Conservation (phyloP, 768 basidiomycete species). For the Macrolepiota albuminosa region DNA sequence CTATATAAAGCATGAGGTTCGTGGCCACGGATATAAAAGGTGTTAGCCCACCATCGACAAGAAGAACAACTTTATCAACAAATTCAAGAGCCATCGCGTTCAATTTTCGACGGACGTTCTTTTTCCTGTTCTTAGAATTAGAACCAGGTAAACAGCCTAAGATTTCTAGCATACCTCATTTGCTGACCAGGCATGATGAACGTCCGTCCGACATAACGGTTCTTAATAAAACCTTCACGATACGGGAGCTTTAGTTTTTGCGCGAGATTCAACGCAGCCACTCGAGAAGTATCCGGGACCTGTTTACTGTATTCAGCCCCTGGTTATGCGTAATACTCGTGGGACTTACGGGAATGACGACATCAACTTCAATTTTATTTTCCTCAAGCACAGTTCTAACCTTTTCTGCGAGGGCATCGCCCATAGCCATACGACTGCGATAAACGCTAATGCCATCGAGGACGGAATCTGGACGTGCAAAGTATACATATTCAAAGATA, state of each 20-base stretch:
- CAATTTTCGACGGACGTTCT: constrained; percentile 92
- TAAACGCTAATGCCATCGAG: constrained; percentile 97
- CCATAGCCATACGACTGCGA: constrained; percentile 99
- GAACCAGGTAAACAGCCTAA: background rate
- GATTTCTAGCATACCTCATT: constrained; percentile 54
- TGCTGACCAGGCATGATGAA: constrained; percentile 99
- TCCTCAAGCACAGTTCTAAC: constrained; percentile 69
- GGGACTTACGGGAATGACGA: constrained; percentile 83
- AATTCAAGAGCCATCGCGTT: constrained; percentile 99
- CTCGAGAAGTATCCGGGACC: constrained; percentile 96
- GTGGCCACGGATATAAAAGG: background rate
- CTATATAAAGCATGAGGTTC: constrained; percentile 33
- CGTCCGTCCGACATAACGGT: constrained; percentile 95
- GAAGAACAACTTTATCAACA: constrained; percentile 81
- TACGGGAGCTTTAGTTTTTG: constrained; percentile 89
- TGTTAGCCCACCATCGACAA: constrained; percentile 78
- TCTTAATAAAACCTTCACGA: constrained; percentile 98
- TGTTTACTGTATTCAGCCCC: constrained; percentile 18
- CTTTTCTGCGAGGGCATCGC: constrained; percentile 88
- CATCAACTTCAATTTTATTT: constrained; percentile 75
- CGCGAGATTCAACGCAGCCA: constrained; percentile 92
- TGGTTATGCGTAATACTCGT: background rate
- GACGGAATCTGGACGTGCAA: constrained; percentile 96
- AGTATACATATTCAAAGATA: constrained; percentile 99
- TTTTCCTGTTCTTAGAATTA: constrained; percentile 48